Percentiles rank a stretch among this genome's conserved stretches.
Evolutionary conservation across 208 protist genomes (phyloP).

Genomic region (Crithidia mellificae): DNA sequence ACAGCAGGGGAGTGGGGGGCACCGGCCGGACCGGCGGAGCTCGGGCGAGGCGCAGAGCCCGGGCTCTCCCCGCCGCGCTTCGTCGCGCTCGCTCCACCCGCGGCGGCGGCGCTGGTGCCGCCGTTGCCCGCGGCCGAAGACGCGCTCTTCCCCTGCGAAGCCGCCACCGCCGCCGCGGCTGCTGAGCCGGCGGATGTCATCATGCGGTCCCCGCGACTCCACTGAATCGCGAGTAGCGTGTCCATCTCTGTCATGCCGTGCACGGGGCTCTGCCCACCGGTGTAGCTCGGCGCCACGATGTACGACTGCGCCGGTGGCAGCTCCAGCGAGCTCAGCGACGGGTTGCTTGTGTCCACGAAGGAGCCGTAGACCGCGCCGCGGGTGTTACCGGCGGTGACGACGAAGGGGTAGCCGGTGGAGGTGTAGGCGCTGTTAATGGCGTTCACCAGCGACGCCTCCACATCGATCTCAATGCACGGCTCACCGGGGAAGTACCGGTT

Average conservation of each 20-base stretch:
- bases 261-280: not conserved
- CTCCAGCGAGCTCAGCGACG: conserved; percentile 57
- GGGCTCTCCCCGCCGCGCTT: not conserved
- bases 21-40: conserved; percentile 11
- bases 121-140: too few relatives aligned
- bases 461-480: conserved; percentile 47
- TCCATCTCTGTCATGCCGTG: conserved; percentile 33
- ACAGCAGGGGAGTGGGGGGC: conserved; percentile 24
- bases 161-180: conserved; percentile 6
- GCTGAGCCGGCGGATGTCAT: conserved; percentile 20
- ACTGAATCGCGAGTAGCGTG: conserved; percentile 52
- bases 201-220: conserved; percentile 43
- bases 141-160: conserved; percentile 18
- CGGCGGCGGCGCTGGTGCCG: not conserved
- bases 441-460: conserved; percentile 64
- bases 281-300: conserved; percentile 38
- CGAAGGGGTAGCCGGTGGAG: conserved; percentile 71
- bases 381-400: conserved; percentile 36
- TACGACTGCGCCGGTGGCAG: conserved; percentile 67
- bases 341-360: conserved; percentile 70
- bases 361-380: conserved; percentile 60
- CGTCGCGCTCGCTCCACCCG: not conserved
- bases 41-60: not conserved
- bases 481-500: conserved; percentile 31
- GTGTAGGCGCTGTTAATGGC: conserved; percentile 76